phyloP scores from a whole-genome alignment of 2,329 filamentous ascomycete species.

The Cadophora luteo-olivacea region DNA sequence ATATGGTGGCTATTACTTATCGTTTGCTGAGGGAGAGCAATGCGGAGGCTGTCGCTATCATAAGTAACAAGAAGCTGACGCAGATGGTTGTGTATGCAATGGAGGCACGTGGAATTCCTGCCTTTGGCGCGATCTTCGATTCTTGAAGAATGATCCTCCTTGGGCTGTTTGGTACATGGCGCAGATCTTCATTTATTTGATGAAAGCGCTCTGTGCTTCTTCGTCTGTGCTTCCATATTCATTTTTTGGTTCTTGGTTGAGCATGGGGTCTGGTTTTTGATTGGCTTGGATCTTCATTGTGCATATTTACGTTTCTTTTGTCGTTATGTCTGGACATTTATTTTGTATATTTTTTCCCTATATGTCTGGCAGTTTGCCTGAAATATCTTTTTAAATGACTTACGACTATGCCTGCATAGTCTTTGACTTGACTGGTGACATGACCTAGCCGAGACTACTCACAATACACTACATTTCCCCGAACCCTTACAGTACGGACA shows the following conservation, averaged over 20 bases:
- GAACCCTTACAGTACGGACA: neutral
- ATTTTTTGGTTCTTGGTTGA: neutral
- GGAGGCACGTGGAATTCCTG: constrained; percentile 47
- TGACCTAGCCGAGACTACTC: neutral
- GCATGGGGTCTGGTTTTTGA: neutral
- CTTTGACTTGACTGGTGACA: neutral
- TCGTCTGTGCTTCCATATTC: too few relatives aligned
- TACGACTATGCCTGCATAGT: neutral
- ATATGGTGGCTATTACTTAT: constrained; percentile 45
- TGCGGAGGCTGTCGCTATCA: constrained; percentile 49
- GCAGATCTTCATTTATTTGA: too few relatives aligned
- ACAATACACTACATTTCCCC: neutral
- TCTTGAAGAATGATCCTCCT: constrained; percentile 33
- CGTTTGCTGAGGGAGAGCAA: constrained; percentile 41
- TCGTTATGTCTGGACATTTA: neutral
- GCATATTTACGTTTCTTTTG: neutral
- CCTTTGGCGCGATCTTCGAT: constrained; percentile 49
- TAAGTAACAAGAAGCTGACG: constrained; percentile 48
- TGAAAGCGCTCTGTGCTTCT: too few relatives aligned
- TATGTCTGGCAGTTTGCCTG: neutral
- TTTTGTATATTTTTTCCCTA: neutral
- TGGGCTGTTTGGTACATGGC: neutral
- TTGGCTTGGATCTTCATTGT: neutral
- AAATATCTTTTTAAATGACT: too few relatives aligned
- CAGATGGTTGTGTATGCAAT: constrained; percentile 48